Conservation (phyloP, 495 filamentous ascomycete genomes). For the Poronia punctata region DNA sequence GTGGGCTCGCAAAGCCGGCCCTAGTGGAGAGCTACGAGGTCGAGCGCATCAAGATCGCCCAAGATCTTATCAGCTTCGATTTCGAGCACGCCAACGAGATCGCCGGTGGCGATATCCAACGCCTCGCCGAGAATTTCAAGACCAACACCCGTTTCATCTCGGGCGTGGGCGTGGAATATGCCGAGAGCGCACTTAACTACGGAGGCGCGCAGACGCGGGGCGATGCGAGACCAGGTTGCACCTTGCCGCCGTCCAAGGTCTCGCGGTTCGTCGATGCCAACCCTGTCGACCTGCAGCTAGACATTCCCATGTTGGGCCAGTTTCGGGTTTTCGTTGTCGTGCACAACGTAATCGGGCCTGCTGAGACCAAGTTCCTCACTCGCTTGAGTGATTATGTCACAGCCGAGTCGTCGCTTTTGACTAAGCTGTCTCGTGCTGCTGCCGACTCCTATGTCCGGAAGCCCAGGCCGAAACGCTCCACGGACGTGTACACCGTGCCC, state of each 20-base stretch:
- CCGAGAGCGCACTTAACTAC: constrained; percentile 49
- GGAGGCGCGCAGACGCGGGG: constrained; percentile 31
- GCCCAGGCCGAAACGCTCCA: constrained; percentile 38
- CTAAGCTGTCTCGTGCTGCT: constrained; percentile 39
- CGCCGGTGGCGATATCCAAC: constrained; percentile 47
- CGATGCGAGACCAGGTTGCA: constrained; percentile 47
- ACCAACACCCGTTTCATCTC: constrained; percentile 63
- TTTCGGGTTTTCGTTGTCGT: constrained; percentile 62
- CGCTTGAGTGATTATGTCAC: constrained; percentile 42
- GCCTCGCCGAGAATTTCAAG: constrained; percentile 54
- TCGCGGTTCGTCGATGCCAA: constrained; percentile 64
- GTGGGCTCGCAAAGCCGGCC: constrained; percentile 45
- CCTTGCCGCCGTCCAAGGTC: constrained; percentile 56
- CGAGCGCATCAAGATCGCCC: constrained; percentile 57
- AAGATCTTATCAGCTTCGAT: constrained; percentile 64
- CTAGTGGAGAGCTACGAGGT: constrained; percentile 58
- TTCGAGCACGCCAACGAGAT: constrained; percentile 53
- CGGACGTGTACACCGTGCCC: constrained; percentile 53
- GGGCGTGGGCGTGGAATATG: constrained; percentile 59
- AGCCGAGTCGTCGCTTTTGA: constrained; percentile 38
- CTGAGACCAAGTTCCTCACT: constrained; percentile 40
- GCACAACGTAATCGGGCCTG: constrained; percentile 45
- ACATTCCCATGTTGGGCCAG: constrained; percentile 63
- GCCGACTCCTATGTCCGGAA: constrained; percentile 47
- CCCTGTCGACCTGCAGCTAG: constrained; percentile 62